phyloP scores from a whole-genome alignment of 495 filamentous ascomycete genomes.

The Tuber aestivum region DNA sequence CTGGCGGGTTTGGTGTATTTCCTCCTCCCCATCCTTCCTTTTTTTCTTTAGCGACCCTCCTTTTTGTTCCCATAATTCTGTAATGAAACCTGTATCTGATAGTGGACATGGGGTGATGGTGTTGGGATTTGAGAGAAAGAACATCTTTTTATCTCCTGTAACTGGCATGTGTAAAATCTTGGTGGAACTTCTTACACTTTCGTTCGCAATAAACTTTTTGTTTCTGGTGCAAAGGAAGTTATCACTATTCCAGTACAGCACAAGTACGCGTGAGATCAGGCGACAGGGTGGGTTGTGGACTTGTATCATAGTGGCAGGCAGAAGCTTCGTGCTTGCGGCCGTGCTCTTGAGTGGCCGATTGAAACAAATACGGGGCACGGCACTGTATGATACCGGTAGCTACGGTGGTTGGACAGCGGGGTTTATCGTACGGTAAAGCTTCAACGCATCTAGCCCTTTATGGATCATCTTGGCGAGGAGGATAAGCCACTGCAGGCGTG shows the following conservation, averaged over 20 bases:
- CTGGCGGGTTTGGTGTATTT: constrained; percentile 18
- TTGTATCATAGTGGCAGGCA: neutral
- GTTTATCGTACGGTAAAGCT: neutral
- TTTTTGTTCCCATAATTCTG: constrained; percentile 18
- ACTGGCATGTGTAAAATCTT: neutral
- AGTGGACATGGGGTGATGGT: constrained; percentile 21
- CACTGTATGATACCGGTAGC: too few relatives aligned
- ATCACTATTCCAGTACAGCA: neutral
- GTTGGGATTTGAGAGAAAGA: constrained; percentile 24
- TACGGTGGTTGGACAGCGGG: neutral
- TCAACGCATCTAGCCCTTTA: neutral
- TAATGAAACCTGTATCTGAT: constrained; percentile 27
- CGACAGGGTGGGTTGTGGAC: neutral
- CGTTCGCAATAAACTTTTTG: neutral
- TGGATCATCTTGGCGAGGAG: neutral
- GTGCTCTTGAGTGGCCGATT: neutral
- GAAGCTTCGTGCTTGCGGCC: neutral
- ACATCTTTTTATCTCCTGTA: constrained; percentile 14
- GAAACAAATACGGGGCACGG: neutral
- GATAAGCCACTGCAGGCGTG: neutral
- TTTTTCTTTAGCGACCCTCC: constrained; percentile 23
- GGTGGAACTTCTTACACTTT: neutral
- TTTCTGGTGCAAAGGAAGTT: neutral
- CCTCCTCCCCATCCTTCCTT: constrained; percentile 19
- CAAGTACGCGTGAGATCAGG: neutral